These are phyloP conservation scores for Aegilops speltoides DNA, from an alignment of 176 grass and related monocot species.

Conservation along the genomic window DNA sequence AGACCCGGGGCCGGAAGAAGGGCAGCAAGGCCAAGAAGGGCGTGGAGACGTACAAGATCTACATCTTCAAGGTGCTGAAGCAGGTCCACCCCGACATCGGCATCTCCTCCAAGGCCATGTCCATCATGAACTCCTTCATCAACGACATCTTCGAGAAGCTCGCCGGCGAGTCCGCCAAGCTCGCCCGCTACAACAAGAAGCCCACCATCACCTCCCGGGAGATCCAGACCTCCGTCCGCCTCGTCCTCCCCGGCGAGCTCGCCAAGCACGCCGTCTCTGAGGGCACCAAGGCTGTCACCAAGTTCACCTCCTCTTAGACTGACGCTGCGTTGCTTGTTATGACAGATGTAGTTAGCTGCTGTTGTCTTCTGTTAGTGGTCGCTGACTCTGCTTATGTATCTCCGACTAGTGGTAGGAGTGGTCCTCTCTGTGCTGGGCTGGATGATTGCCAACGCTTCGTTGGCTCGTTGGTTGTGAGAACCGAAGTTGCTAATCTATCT, in stretches of 20 bases:
- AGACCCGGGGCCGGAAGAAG: too few relatives aligned
- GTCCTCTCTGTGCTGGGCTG: too few relatives aligned
- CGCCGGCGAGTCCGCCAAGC: slow-evolving; percentile 34
- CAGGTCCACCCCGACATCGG: slow-evolving; percentile 90
- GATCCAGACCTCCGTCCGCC: slow-evolving; percentile 63
- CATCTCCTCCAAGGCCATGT: slow-evolving; percentile 96
- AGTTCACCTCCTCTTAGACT: too few relatives aligned
- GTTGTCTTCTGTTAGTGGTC: too few relatives aligned
- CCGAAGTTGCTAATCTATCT: too few relatives aligned
- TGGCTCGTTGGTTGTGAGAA: too few relatives aligned
- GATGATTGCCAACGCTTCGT: too few relatives aligned
- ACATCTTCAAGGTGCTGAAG: slow-evolving; percentile 97
- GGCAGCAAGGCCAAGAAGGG: slow-evolving; percentile 38
- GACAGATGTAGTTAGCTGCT: too few relatives aligned
- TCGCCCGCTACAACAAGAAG: slow-evolving; percentile 62
- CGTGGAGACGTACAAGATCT: slow-evolving; percentile 93
- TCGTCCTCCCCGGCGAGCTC: slow-evolving; percentile 63
- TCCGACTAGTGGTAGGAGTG: neutral
- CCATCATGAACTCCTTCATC: slow-evolving; percentile 96
- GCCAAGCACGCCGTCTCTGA: slow-evolving; percentile 63
- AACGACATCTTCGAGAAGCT: slow-evolving; percentile 95
- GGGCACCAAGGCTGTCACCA: slow-evolving; percentile 38
- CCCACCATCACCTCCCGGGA: slow-evolving; percentile 54
- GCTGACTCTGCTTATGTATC: too few relatives aligned
- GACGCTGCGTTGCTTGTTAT: too few relatives aligned